Evolutionary conservation across 2,329 filamentous ascomycete species (phyloP), one percentile per base, ranked within the genome.

Genomic region (Phialophora macrospora): DNA sequence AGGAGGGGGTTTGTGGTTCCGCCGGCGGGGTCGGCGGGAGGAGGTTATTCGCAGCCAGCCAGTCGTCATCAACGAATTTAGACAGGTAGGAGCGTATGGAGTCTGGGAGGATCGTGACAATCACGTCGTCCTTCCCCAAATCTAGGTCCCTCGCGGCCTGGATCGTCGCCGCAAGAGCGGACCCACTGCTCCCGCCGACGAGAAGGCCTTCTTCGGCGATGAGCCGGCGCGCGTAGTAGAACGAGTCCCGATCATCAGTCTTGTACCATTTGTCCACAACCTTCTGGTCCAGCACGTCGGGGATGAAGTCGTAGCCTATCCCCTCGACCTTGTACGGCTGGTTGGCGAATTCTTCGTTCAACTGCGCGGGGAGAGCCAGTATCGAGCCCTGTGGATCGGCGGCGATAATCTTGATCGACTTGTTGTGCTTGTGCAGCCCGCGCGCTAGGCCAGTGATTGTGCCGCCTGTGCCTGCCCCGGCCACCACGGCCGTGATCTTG

Each of bases 61-160:
- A 99, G 82, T 98, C 95, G 76, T 99, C 96, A 77, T 99, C 95
- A 71, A 93, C 93, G 77, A 99, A 99, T 86, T 99, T 99, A 81
- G 90, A 94, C 28, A 99, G 87, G 78, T 99, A 99, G 80, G 92
- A 97, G 75, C 95, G 87, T 76, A 99, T 98, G 81, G 93, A 97
- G 78, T 99, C 95, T 0, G 95, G 96, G 20, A 97, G 83, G 60
- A 99, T 82, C 30, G 97, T 93, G 30, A 99, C 95, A 0, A 98
- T 87, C 1, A 93, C 87, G 75, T 99, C 93, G 64, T 90, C 90
- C 76, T 93, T 90, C 69, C 87, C 86, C 70, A 97, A 85, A n/a
- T 85, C 83, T 61, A 90, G 81, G 55, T 96, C 93, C 77, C 90
- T 88, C 60, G 90, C 86, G 0, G 92, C 93, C 72, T 88, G 86